Evolutionary conservation across 768 basidiomycete genomes (phyloP).

Genomic region (Pleurotus tuoliensis): DNA sequence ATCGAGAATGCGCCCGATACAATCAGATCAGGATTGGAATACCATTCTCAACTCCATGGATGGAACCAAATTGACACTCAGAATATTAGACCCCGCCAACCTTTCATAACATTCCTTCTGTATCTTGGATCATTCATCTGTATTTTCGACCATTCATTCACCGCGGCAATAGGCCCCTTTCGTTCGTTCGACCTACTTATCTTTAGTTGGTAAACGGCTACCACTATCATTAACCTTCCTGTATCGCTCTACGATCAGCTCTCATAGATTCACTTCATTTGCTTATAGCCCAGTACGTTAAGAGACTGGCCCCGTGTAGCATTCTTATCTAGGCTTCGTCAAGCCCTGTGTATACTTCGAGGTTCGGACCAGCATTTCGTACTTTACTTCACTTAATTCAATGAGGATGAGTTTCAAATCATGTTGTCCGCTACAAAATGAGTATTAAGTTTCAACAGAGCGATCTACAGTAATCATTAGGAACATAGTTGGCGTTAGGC

Average conservation of each 20-base stretch:
- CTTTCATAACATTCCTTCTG: constrained; percentile 4
- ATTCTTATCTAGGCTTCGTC: not conserved
- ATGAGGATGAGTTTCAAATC: too few species aligned
- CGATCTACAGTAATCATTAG: too few species aligned
- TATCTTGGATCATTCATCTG: not conserved
- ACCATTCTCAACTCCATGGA: constrained; percentile 38
- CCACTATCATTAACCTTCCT: constrained; percentile 3
- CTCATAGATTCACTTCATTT: not conserved
- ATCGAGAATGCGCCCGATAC: constrained; percentile 39
- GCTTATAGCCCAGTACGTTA: not conserved
- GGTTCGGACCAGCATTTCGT: too few species aligned
- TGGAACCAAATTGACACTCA: constrained; percentile 52
- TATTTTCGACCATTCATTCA: not conserved
- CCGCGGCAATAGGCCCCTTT: not conserved
- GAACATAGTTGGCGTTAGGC: not conserved
- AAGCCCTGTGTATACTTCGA: not conserved
- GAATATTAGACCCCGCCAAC: constrained; percentile 40
- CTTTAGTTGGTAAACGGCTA: not conserved
- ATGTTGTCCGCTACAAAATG: too few species aligned
- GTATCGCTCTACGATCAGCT: not conserved
- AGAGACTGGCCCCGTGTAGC: not conserved
- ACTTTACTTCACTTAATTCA: too few species aligned
- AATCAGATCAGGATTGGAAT: constrained; percentile 58
- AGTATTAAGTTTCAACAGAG: too few species aligned
- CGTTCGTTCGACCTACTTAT: not conserved